Evolutionary conservation across 2,329 filamentous ascomycete species (phyloP).

Genomic region (Paracamarosporium sp.): DNA sequence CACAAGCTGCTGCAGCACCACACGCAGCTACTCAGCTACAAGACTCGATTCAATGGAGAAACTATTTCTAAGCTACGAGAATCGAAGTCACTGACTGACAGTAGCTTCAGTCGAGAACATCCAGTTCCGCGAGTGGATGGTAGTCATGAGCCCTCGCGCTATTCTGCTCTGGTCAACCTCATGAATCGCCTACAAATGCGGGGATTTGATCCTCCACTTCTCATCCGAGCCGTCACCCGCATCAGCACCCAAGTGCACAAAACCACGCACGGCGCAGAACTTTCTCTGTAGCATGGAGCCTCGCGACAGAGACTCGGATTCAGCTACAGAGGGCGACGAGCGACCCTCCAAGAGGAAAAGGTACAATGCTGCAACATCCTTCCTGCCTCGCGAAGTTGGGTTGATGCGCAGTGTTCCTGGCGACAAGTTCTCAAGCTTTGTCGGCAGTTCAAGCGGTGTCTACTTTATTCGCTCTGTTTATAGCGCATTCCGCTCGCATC

Average conservation of each 20-base stretch:
- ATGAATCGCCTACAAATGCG: neutral
- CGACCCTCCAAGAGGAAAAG: constrained; percentile 21
- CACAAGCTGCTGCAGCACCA: neutral
- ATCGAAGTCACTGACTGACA: too few relatives aligned
- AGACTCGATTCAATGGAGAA: neutral
- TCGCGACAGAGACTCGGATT: neutral
- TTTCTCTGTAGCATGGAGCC: constrained; percentile 3
- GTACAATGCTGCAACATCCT: constrained; percentile 12
- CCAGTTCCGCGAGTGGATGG: neutral
- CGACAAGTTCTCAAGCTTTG: constrained; percentile 59
- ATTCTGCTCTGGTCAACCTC: neutral
- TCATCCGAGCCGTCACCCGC: neutral
- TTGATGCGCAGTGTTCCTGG: constrained; percentile 60
- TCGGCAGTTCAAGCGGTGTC: constrained; percentile 66
- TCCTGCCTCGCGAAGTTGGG: constrained; percentile 50
- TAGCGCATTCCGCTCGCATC: constrained; percentile 50
- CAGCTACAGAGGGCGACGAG: constrained; percentile 1
- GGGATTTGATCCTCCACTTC: neutral
- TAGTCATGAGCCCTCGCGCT: neutral
- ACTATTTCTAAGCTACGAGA: neutral
- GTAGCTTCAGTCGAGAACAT: too few relatives aligned
- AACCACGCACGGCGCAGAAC: neutral
- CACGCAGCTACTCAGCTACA: neutral
- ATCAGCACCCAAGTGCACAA: neutral
- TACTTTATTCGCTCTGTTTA: constrained; percentile 65